phyloP scores from a whole-genome alignment of 768 basidiomycete genomes.

The Royoungia palumana region DNA sequence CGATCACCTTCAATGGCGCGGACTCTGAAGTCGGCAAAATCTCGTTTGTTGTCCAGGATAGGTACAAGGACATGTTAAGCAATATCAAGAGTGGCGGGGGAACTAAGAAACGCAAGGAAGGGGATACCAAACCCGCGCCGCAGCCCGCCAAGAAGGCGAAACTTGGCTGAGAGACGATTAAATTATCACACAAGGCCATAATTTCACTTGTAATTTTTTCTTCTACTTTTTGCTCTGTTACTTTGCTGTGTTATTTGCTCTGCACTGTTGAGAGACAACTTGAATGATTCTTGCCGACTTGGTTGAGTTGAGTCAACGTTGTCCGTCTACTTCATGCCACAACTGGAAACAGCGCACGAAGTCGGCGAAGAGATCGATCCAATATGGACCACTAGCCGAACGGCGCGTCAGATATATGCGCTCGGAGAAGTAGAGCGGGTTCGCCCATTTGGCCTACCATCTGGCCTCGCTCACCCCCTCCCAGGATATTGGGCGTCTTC shows the following conservation, averaged over 20 bases:
- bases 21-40: slow-evolving; percentile 76
- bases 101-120: slow-evolving; percentile 73
- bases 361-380: slow-evolving; percentile 54
- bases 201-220: slow-evolving; percentile 24
- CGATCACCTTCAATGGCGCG: slow-evolving; percentile 81
- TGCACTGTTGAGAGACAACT: neutral
- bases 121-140: slow-evolving; percentile 52
- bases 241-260: slow-evolving; percentile 30
- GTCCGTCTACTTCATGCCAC: slow-evolving; percentile 16
- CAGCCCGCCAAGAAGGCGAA: slow-evolving; percentile 70
- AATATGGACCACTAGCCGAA: slow-evolving; percentile 78
- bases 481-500: slow-evolving; percentile 74
- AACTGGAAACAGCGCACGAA: slow-evolving; percentile 18
- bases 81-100: slow-evolving; percentile 40
- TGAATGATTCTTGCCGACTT: too few relatives aligned
- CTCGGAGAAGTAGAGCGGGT: slow-evolving; percentile 82
- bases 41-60: slow-evolving; percentile 48
- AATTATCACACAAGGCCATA: slow-evolving; percentile 23
- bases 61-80: slow-evolving; percentile 51
- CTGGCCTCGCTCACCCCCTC: neutral
- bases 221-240: slow-evolving; percentile 26
- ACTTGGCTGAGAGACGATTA: slow-evolving; percentile 43
- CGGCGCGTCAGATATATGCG: slow-evolving; percentile 77
- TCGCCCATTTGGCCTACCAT: slow-evolving; percentile 1
- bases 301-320: neutral